phyloP scores from a whole-genome alignment of 306 rosid species.

The Crotalaria pallida region DNA sequence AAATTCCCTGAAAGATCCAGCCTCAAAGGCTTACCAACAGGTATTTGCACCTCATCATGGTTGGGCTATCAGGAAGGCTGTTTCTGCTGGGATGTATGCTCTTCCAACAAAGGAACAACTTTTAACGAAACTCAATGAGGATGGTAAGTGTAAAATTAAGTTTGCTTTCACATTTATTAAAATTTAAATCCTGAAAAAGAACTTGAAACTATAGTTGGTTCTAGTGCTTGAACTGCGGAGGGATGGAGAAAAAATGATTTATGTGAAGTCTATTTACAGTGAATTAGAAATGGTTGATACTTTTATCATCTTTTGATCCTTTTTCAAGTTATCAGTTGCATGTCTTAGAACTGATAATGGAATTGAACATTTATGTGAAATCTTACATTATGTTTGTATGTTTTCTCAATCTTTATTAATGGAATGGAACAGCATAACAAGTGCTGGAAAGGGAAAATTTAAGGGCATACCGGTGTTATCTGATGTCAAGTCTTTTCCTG shows the following conservation, averaged over 20 bases:
- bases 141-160: slow-evolving; percentile 49
- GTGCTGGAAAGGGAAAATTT: not conserved
- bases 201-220: not conserved
- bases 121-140: slow-evolving; percentile 72
- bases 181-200: slow-evolving; percentile 2
- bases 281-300: not conserved
- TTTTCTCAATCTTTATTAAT: not conserved
- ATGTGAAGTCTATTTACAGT: not conserved
- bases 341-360: not conserved
- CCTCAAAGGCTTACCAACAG: slow-evolving; percentile 81
- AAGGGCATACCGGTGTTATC: not conserved
- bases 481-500: not conserved
- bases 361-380: too few species aligned
- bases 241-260: not conserved
- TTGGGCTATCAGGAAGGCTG: slow-evolving; percentile 90
- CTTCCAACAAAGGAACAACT: slow-evolving; percentile 74
- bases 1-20: slow-evolving; percentile 74
- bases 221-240: not conserved
- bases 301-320: not conserved
- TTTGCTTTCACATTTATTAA: slow-evolving; percentile 9
- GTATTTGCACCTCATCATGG: slow-evolving; percentile 83
- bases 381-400: not conserved
- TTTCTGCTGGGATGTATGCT: slow-evolving; percentile 85
- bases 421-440: not conserved
- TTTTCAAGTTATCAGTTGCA: not conserved